A percentile compares a stretch with the other conserved stretches of the same genome.
These are phyloP conservation scores for Solanum hybrid DNA, from an alignment of 305 asterid species.

Conservation along the genomic window DNA sequence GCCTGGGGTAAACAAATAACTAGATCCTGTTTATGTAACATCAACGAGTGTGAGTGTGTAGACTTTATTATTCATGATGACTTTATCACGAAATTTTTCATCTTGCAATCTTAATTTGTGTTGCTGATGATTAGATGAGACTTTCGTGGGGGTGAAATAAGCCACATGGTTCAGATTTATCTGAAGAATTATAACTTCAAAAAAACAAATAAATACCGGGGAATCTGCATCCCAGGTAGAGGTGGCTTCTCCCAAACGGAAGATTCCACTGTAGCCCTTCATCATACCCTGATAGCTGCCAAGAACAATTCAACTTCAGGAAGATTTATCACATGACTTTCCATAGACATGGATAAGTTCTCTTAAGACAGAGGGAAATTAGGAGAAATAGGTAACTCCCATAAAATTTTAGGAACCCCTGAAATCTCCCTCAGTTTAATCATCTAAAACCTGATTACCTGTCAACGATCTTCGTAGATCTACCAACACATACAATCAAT, in stretches of 20 bases:
- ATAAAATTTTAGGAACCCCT: not conserved
- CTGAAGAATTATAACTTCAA: not conserved
- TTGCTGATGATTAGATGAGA: not conserved
- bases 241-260: conserved; percentile 94
- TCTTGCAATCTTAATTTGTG: not conserved
- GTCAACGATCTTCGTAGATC: conserved; percentile 86
- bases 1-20: not conserved
- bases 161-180: not conserved
- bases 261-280: conserved; percentile 90
- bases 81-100: not conserved
- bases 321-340: not conserved
- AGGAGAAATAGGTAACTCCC: not conserved
- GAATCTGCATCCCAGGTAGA: conserved; percentile 99
- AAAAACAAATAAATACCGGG: conserved; percentile 41
- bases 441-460: conserved; percentile 32
- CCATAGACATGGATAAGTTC: not conserved
- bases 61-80: not conserved
- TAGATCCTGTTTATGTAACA: not conserved
- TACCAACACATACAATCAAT: conserved; percentile 86
- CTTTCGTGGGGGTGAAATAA: not conserved
- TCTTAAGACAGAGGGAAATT: not conserved
- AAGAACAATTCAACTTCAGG: conserved; percentile 10
- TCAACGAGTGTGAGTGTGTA: not conserved
- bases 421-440: not conserved
- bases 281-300: conserved; percentile 90